A percentile compares a stretch with the other conserved stretches of the same genome.
Evolutionary conservation across 2,329 filamentous ascomycete species (phyloP).

Genomic region (Pseudopyrenochaeta lycopersici): DNA sequence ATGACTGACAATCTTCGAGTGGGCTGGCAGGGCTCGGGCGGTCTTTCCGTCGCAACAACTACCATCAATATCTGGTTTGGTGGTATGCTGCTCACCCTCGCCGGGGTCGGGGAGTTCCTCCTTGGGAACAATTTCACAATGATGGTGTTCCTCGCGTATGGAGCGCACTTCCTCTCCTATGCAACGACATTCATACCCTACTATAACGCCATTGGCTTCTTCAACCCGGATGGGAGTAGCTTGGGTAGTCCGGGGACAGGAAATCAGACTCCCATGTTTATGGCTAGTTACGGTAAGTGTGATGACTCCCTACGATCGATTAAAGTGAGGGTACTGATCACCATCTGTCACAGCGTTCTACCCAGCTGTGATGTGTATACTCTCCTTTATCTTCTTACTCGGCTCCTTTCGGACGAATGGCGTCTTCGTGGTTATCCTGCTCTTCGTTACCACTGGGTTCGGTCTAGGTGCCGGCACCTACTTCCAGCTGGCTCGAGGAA

Average conservation of each 20-base stretch:
- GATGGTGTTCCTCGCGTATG: slow-evolving; percentile 27
- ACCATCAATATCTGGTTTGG: slow-evolving; percentile 23
- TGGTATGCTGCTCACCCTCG: slow-evolving; percentile 17
- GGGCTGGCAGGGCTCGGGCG: slow-evolving; percentile 23
- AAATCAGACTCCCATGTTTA: slow-evolving; percentile 18
- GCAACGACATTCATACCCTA: slow-evolving; percentile 22
- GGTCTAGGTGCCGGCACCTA: slow-evolving; percentile 23
- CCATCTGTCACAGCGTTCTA: slow-evolving; percentile 16
- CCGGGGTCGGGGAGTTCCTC: slow-evolving; percentile 22
- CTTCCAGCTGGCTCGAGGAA: slow-evolving; percentile 18
- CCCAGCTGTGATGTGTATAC: slow-evolving; percentile 19
- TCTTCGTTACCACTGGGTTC: slow-evolving; percentile 22
- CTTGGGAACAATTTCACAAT: slow-evolving; percentile 25
- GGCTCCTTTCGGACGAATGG: slow-evolving; percentile 23
- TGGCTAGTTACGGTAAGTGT: slow-evolving; percentile 20
- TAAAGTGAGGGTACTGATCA: no score
- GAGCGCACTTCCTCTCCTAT: slow-evolving; percentile 21
- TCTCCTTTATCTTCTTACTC: slow-evolving; percentile 25
- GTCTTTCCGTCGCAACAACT: slow-evolving; percentile 17
- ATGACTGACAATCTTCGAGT: slow-evolving; percentile 3
- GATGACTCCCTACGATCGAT: background rate
- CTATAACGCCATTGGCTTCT: slow-evolving; percentile 22
- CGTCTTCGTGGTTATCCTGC: slow-evolving; percentile 25
- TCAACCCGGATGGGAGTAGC: slow-evolving; percentile 7
- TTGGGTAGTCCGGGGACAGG: slow-evolving; percentile 15